Evolutionary conservation across 805 yeast genomes (phyloP).

Genomic region (Barnettozyma vustinii): DNA sequence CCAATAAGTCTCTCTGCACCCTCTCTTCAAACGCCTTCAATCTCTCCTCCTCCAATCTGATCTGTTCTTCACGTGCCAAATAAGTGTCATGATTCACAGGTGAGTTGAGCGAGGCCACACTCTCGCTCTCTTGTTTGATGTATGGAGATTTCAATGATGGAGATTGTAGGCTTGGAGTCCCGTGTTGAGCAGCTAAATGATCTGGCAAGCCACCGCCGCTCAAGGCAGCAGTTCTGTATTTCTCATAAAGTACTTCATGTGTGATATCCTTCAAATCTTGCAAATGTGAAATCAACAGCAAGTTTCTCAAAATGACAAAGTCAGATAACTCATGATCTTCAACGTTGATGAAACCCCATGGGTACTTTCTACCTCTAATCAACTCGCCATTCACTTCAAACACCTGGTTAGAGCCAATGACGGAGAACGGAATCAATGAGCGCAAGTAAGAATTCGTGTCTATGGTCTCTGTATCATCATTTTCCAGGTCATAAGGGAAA

Average conservation of each 20-base stretch:
- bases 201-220: slow-evolving; percentile 46
- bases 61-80: slow-evolving; percentile 79
- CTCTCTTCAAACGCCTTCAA: slow-evolving; percentile 80
- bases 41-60: slow-evolving; percentile 84
- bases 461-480: slow-evolving; percentile 55
- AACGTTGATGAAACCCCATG: slow-evolving; percentile 56
- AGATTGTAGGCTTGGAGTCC: slow-evolving; percentile 1
- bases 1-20: slow-evolving; percentile 79
- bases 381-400: slow-evolving; percentile 40
- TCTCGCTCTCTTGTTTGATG: slow-evolving; percentile 21
- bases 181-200: slow-evolving; percentile 28
- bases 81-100: slow-evolving; percentile 35
- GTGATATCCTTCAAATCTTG: slow-evolving; percentile 86
- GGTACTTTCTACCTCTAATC: slow-evolving; percentile 48
- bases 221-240: slow-evolving; percentile 82
- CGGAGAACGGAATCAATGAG: slow-evolving; percentile 59
- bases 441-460: slow-evolving; percentile 63
- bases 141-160: slow-evolving; percentile 18
- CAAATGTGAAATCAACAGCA: slow-evolving; percentile 76
- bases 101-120: slow-evolving; percentile 13
- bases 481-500: slow-evolving; percentile 57
- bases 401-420: slow-evolving; percentile 64
- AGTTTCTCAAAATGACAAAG: slow-evolving; percentile 72
- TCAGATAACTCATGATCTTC: slow-evolving; percentile 75
- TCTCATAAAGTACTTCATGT: slow-evolving; percentile 81